Conservation (phyloP, 2,329 filamentous ascomycete genomes). For the Fragosphaeria purpurea region DNA sequence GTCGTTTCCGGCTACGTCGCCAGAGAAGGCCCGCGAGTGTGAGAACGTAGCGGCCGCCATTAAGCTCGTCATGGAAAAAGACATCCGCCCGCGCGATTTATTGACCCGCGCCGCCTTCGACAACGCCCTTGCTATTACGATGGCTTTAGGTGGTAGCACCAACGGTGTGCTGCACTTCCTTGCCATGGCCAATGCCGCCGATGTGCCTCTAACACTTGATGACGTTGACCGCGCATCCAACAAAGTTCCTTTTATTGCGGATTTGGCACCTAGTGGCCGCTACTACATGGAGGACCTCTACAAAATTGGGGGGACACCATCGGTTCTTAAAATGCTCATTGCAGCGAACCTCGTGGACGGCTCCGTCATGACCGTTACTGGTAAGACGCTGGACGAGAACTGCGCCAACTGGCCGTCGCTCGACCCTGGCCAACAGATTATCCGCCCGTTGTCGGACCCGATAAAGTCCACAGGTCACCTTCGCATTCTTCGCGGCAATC, state of each 20-base stretch:
- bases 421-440: constrained; percentile 70
- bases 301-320: constrained; percentile 73
- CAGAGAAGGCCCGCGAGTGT: constrained; percentile 80
- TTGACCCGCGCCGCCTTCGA: constrained; percentile 74
- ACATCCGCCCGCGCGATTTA: constrained; percentile 72
- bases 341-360: constrained; percentile 68
- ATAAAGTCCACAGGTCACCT: constrained; percentile 84
- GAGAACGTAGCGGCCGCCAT: constrained; percentile 72
- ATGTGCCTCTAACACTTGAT: constrained; percentile 65
- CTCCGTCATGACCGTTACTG: constrained; percentile 69
- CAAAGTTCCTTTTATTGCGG: constrained; percentile 76
- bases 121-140: constrained; percentile 82
- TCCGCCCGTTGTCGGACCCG: constrained; percentile 58
- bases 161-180: constrained; percentile 85
- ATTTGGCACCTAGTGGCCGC: constrained; percentile 73
- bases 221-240: constrained; percentile 74
- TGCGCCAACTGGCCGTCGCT: constrained; percentile 67
- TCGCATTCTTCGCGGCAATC: constrained; percentile 77
- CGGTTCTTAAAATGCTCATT: constrained; percentile 77
- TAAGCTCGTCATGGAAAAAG: constrained; percentile 65
- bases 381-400: constrained; percentile 74
- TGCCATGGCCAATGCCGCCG: constrained; percentile 80
- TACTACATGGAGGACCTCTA: constrained; percentile 82
- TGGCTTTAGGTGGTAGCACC: constrained; percentile 83
- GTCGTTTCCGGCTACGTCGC: constrained; percentile 69